These are phyloP conservation scores for Fusarium odoratissimum DNA, from an alignment of 2,329 filamentous ascomycete genomes.

Conservation along the genomic window DNA sequence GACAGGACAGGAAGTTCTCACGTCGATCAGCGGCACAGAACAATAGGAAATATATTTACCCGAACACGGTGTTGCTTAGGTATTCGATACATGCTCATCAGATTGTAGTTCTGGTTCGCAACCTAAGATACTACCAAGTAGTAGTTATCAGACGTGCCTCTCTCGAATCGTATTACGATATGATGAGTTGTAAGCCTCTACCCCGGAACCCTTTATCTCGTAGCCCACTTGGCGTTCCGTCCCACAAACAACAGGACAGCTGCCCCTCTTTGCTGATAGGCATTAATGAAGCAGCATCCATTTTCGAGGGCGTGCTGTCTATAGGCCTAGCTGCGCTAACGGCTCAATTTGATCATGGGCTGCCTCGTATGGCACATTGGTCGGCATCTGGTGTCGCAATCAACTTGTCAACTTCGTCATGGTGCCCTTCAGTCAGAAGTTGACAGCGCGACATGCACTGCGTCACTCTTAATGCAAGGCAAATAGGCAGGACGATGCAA, in stretches of 20 bases:
- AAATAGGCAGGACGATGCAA: conserved; percentile 22
- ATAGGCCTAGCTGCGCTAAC: conserved; percentile 4
- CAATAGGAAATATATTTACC: conserved; percentile 11
- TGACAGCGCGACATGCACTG: conserved; percentile 30
- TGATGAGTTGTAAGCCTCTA: conserved; percentile 29
- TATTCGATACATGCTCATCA: background rate
- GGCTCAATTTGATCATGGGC: background rate
- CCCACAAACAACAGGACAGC: conserved; percentile 40
- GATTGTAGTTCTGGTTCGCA: background rate
- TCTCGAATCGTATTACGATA: conserved; percentile 29
- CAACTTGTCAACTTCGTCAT: conserved; percentile 22
- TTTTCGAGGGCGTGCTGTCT: conserved; percentile 14
- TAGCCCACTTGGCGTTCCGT: conserved; percentile 38
- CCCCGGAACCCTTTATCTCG: conserved; percentile 38
- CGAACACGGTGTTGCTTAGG: background rate
- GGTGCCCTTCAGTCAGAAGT: conserved; percentile 5
- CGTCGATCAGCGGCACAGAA: conserved; percentile 19
- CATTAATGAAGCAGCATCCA: conserved; percentile 19
- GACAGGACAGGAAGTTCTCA: conserved; percentile 18
- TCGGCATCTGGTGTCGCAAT: conserved; percentile 21
- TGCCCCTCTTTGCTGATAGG: conserved; percentile 41
- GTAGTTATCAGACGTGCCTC: background rate
- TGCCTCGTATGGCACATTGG: background rate
- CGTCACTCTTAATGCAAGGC: conserved; percentile 36
- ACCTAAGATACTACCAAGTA: background rate